Base-by-base conservation (phyloP, 441 rosid genomes). In the Jatropha multifida region DNA sequence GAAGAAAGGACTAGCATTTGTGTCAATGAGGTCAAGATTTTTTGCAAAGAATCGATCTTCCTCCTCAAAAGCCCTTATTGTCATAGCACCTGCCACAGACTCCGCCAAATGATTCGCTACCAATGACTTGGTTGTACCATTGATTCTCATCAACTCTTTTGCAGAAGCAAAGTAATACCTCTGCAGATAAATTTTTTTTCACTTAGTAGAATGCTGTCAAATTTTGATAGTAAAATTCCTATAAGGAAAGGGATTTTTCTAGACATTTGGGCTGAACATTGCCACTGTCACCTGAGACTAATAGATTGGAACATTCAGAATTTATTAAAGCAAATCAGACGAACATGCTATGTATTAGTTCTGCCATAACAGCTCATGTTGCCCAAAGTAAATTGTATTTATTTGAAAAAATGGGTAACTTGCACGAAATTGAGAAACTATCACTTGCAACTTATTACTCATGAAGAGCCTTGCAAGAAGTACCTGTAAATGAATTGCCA, bases 71-170 rank as follows among this genome's bases (percentile, higher is more conserved):
- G 98, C 99, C 26, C 98, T 86, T 62, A 96, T 92, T 4, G 97
- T 90, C 83, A 87, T 81, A 59, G 93, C 94, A 73, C 97, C 97
- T 60, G 97, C 94, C 65, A 91, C 88, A 49, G 97, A 96, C 81
- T 96, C 99, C 4, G 97, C 92, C 61, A 96, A 79, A 86, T 93
- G 99, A 84, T 93, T 96, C 65, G 98, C 97, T 69, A 94, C 90
- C 14, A 83, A 81, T 38, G 97, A 96, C 78, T 88, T 96, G 69
- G 98, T 93, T 13, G 95, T 90, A 69, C 98, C 99, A 74, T 96
- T 89, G 55, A 93, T 84, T 66, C 97, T 83, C 98, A 95, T 95
- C 70, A 95, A 76, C 85, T 95, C 99, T 78, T 93, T 95, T 15
- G 95, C 94, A 52, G 94, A 52, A 48, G 93, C 81, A 76, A 89